Evolutionary conservation across 306 rosid species (phyloP), one percentile per base, ranked within the genome.

Genomic region (Dryas drummondii): DNA sequence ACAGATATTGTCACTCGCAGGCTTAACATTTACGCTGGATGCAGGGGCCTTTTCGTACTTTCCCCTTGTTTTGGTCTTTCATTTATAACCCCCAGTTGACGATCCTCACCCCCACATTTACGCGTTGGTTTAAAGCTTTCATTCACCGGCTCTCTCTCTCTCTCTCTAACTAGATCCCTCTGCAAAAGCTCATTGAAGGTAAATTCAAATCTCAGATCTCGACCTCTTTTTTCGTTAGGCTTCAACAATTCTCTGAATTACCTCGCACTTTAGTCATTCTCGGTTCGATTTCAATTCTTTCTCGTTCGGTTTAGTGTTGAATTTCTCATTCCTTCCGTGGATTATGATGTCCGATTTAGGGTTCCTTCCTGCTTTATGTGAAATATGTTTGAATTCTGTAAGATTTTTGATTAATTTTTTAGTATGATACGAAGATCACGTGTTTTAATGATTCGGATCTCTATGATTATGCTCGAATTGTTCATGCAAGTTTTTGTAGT

Each of bases 121-220:
- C 80, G 87, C 88, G 86, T 83, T 80, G 63, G 15, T 77, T 48
- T 76, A n/a, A 79, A 86, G 88, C 89, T 70, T 52, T 62, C 51
- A 12, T 3, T 47, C 59, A 3, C 42, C 44, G 8, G 8, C 56
- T 41, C 74, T 69, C 7, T 26, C 16, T 17, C 58, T 41, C 65
- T 70, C 55, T 64, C 76, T 42, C 57, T 9, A 71, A 11, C 77
- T 49, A 79, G 90, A 87, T 84, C 91, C 82, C 85, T 73, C 49
- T 65, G 60, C 73, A 82, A 71, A 70, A 73, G 79, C 66, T 84
- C 79, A 78, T 73, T 76, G 37, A 85, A 84, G 97, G 96, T 91
- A 79, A 73, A 13, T 73, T 70, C 77, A 4, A 71, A 15, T 13
- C 74, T 73, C 77, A 82, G 86, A 87, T 73, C 85, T 70, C 76